A percentile compares a stretch with the other conserved stretches of the same genome.
Evolutionary conservation across 441 rosid species (phyloP).

Genomic region (Arabidopsis lyrata): DNA sequence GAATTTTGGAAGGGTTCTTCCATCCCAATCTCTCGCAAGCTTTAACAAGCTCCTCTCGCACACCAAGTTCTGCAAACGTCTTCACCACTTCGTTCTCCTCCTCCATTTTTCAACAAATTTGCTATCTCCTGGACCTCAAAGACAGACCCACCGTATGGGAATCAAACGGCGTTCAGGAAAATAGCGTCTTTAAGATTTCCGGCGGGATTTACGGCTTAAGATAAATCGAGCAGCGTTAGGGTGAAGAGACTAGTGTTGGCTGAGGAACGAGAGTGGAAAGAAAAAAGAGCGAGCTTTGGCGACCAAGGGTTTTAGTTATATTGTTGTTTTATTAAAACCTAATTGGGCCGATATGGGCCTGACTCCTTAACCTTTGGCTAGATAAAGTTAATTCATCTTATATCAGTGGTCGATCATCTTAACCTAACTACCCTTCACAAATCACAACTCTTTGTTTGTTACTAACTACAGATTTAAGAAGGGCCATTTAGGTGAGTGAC

Average conservation of each 20-base stretch:
- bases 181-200: not conserved
- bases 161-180: not conserved
- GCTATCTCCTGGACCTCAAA: not conserved
- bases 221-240: not conserved
- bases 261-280: not conserved
- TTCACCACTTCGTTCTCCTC: constrained; percentile 68
- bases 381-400: not conserved
- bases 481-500: too few relatives aligned
- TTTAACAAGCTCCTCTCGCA: constrained; percentile 71
- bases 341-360: constrained; percentile 24
- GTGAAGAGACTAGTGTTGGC: not conserved
- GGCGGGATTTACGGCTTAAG: constrained; percentile 23
- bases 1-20: constrained; percentile 81
- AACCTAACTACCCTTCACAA: not conserved
- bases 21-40: constrained; percentile 86
- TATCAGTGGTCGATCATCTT: not conserved
- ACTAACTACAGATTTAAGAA: too few relatives aligned
- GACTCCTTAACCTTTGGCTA: not conserved
- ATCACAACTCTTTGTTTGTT: too few relatives aligned
- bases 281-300: not conserved
- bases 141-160: not conserved
- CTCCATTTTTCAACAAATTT: constrained; percentile 45
- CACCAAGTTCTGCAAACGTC: constrained; percentile 73
- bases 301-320: constrained; percentile 22
- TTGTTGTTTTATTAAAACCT: not conserved